A percentile compares a stretch with the other conserved stretches of the same genome.
These are phyloP conservation scores for Tetrapyrgos nigripes DNA, from an alignment of 1,284 basidiomycete genomes.

Conservation along the genomic window DNA sequence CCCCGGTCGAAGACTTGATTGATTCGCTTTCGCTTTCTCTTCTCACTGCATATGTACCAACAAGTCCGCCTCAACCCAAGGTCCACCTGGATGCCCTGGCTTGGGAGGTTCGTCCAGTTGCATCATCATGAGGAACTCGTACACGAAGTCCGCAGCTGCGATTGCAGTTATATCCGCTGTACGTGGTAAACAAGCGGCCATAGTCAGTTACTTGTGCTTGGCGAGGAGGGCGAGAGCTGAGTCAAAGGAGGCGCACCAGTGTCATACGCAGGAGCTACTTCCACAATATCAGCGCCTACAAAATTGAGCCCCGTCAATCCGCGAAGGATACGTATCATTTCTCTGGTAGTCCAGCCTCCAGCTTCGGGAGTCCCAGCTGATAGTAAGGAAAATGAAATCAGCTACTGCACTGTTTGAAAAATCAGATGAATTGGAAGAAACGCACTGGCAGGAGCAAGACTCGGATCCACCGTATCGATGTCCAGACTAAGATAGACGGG, in stretches of 20 bases:
- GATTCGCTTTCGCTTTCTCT: too few relatives aligned
- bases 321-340: slow-evolving; percentile 79
- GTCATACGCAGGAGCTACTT: slow-evolving; percentile 82
- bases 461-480: slow-evolving; percentile 85
- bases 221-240: neutral
- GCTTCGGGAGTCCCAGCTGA: slow-evolving; percentile 82
- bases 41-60: too few relatives aligned
- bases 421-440: slow-evolving; percentile 37
- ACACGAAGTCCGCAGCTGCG: slow-evolving; percentile 73
- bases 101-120: neutral
- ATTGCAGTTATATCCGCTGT: slow-evolving; percentile 74
- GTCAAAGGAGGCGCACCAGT: slow-evolving; percentile 42
- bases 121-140: slow-evolving; percentile 57
- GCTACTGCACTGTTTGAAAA: neutral
- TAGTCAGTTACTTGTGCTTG: too few relatives aligned
- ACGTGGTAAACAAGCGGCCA: neutral
- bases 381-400: neutral
- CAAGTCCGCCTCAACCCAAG: neutral
- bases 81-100: neutral
- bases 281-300: slow-evolving; percentile 81
- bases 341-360: slow-evolving; percentile 81
- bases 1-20: too few relatives aligned
- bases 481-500: slow-evolving; percentile 57
- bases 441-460: slow-evolving; percentile 72
- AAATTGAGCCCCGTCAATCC: slow-evolving; percentile 80